Base-by-base conservation (phyloP, 2,329 filamentous ascomycete genomes). In the Penicillium sp. region DNA sequence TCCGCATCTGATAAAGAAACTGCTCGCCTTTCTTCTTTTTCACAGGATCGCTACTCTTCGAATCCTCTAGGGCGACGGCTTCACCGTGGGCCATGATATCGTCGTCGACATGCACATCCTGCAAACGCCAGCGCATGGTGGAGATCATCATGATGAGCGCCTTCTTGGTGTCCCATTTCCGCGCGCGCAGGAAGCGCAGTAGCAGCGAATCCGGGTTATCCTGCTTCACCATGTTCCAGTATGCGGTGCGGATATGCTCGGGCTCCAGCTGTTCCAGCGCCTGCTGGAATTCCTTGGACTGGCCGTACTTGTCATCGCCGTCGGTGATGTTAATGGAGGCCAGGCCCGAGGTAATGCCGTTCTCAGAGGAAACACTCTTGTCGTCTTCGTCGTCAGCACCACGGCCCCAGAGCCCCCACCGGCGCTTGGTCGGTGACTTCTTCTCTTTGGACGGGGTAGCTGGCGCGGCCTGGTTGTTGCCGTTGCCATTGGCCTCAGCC, bases 221-320 rank as follows among this genome's bases (percentile, higher is more conserved):
- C 63, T 93, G 86, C 75, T 97, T 98, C 50, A 92, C 82, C 89
- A 96, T 95, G 58, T 76, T 81, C 93, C 93, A 97, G 66, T 97
- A 87, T 0, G 90, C 85, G 13, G 79, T 77, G 45, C 90, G 83
- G 57, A 98, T 82, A 38, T 86, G 79, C 62, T 95, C 89, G 0
- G 92, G 88, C 0, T 83, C 80, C 63, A 87, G 81, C 52, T 81
- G 88, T 42, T 86, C 84, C 8, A 98, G 72, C 0, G 89, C 89
- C 35, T 92, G 83, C 59, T 89, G 82, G 71, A 90, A 96, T 43
- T 90, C 84, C 71, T 92, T 93, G 32, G 81, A 87, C 70, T 93
- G 88, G 41, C 90, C 91, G 68, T 95, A 92, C 74, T 97, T 98
- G 74, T 98, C 93, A 49, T 96, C 88, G 3, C 76, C 74, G 10